Percentiles rank a stretch among this genome's conserved stretches.
Evolutionary conservation across 805 yeast species (phyloP).

Genomic region (Maudiozyma saulgeensis): DNA sequence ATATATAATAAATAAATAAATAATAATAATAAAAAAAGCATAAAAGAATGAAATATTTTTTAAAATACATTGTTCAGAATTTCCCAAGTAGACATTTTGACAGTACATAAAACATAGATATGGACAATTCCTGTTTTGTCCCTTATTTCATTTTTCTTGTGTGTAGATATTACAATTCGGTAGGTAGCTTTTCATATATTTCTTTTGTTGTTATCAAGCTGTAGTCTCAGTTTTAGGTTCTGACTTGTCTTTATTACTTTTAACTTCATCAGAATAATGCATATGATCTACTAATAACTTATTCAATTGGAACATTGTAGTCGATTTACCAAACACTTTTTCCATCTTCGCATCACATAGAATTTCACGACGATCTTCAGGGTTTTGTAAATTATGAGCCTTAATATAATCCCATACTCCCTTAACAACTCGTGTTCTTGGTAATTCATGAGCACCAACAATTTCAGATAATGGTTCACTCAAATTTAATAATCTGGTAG

Average conservation of each 20-base stretch:
- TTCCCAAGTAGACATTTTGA: too few species aligned
- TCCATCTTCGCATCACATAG: slow-evolving; percentile 50
- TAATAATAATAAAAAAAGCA: too few species aligned
- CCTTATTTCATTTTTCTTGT: too few species aligned
- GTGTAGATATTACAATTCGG: too few species aligned
- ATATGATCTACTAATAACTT: slow-evolving; percentile 46
- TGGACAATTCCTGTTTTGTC: too few species aligned
- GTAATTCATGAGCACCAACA: slow-evolving; percentile 36
- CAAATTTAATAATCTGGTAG: slow-evolving; percentile 36
- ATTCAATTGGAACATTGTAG: slow-evolving; percentile 50
- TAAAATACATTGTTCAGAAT: too few species aligned
- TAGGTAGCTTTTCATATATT: too few species aligned
- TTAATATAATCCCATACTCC: slow-evolving; percentile 64
- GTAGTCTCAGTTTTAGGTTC: neutral
- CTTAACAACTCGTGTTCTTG: slow-evolving; percentile 67
- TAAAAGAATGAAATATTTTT: too few species aligned
- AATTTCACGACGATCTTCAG: slow-evolving; percentile 55
- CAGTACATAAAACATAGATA: too few species aligned
- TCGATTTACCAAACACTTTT: slow-evolving; percentile 50
- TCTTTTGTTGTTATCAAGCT: too few species aligned
- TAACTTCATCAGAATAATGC: slow-evolving; percentile 26
- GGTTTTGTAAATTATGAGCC: slow-evolving; percentile 52
- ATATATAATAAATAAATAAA: too few species aligned
- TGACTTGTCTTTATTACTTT: neutral
- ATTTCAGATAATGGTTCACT: slow-evolving; percentile 44